Evolutionary conservation across 1,284 basidiomycete species (phyloP).

Genomic region (Naganishia albida): DNA sequence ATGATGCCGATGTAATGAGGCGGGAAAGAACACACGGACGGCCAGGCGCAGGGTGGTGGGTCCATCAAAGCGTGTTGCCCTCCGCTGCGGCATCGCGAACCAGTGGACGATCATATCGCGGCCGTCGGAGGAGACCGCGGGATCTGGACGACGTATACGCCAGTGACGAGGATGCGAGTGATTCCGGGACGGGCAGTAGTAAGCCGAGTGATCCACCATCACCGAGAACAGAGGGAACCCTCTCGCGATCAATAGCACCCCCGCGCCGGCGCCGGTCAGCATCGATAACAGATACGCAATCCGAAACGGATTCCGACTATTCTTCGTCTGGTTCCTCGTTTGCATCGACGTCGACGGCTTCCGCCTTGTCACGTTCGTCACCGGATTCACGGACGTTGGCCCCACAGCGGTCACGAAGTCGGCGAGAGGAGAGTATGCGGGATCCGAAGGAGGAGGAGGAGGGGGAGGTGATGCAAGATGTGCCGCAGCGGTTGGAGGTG

Average conservation of each 20-base stretch:
- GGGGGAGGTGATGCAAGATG: conserved; percentile 38
- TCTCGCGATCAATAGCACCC: background rate
- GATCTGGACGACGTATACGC: conserved; percentile 18
- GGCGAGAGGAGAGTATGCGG: conserved; percentile 39
- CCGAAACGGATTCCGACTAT: conserved; percentile 41
- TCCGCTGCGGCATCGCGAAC: conserved; percentile 28
- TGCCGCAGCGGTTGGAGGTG: conserved; percentile 45
- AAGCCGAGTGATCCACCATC: conserved; percentile 26
- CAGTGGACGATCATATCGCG: background rate
- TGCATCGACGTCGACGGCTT: conserved; percentile 41
- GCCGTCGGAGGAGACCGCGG: background rate
- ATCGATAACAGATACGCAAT: conserved; percentile 44
- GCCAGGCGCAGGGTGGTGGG: conserved; percentile 52
- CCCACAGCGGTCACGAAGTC: conserved; percentile 40
- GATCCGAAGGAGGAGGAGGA: conserved; percentile 34
- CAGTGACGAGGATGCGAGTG: conserved; percentile 6
- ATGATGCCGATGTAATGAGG: conserved; percentile 6
- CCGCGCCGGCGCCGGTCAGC: conserved; percentile 24
- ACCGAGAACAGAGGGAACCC: background rate
- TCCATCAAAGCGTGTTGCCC: conserved; percentile 54
- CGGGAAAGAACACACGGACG: conserved; percentile 36
- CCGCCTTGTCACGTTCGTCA: conserved; percentile 37
- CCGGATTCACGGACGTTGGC: too few relatives aligned
- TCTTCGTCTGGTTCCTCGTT: conserved; percentile 35
- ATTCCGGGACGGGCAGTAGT: conserved; percentile 11